Percentiles rank a stretch among this genome's conserved stretches.
phyloP scores from a whole-genome alignment of 1,139 yeast species.

The Saccharomyces pastorianus region DNA sequence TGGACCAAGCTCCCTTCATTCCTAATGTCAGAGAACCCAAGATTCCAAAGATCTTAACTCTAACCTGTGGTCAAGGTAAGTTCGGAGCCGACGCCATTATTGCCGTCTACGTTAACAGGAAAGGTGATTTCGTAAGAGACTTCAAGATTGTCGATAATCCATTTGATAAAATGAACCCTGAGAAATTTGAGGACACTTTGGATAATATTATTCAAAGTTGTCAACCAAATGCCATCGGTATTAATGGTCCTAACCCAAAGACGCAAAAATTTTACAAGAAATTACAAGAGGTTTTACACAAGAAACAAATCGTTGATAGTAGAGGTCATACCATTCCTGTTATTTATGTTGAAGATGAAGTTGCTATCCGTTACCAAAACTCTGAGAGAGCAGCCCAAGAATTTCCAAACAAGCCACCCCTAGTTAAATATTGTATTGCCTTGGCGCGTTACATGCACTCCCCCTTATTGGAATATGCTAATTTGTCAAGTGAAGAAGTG shows the following conservation, averaged over 20 bases:
- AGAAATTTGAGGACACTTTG: conserved; percentile 53
- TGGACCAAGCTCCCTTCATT: conserved; percentile 89
- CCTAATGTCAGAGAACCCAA: conserved; percentile 79
- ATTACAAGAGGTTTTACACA: conserved; percentile 49
- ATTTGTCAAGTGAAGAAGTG: conserved; percentile 60
- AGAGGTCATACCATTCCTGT: conserved; percentile 37
- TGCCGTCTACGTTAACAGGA: conserved; percentile 70
- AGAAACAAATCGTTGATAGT: conserved; percentile 51
- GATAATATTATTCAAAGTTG: conserved; percentile 44
- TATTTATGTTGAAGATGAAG: conserved; percentile 87
- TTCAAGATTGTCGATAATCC: conserved; percentile 74
- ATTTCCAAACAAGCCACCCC: conserved; percentile 74
- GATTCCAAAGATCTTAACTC: conserved; percentile 71
- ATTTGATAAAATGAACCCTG: conserved; percentile 36
- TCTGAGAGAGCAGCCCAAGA: conserved; percentile 70
- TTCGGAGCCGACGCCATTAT: conserved; percentile 76
- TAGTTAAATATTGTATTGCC: conserved; percentile 81
- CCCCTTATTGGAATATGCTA: conserved; percentile 81
- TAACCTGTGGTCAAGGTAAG: conserved; percentile 83
- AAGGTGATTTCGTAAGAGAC: conserved; percentile 68
- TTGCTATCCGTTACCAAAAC: conserved; percentile 80
- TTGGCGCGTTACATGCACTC: conserved; percentile 86
- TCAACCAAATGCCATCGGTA: conserved; percentile 80
- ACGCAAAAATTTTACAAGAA: conserved; percentile 55
- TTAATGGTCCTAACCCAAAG: conserved; percentile 79